phyloP scores from a whole-genome alignment of 2,329 filamentous ascomycete genomes.

The Aspergillus cejpii region DNA sequence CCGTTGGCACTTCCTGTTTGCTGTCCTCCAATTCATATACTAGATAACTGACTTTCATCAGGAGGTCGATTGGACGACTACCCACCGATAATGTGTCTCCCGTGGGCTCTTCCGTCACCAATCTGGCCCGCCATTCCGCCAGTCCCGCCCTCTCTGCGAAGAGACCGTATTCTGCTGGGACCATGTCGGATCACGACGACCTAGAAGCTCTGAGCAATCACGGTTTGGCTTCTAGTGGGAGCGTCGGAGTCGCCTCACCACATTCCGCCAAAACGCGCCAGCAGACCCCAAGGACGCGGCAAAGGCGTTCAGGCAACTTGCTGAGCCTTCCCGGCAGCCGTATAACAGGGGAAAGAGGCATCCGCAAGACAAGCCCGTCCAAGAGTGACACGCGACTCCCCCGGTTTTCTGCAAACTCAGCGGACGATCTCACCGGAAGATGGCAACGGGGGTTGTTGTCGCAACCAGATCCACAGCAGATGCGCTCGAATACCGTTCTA shows the following conservation, averaged over 20 bases:
- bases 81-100: conserved; percentile 13
- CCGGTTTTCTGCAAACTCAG: conserved; percentile 8
- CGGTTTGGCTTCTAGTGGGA: not conserved
- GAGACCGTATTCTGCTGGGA: conserved; percentile 12
- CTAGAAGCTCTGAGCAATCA: conserved; percentile 13
- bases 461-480: conserved; percentile 4
- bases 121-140: conserved; percentile 15
- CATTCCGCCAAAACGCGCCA: conserved; percentile 5
- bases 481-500: conserved; percentile 10
- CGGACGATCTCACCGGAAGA: conserved; percentile 5
- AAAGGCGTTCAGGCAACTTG: conserved; percentile 5
- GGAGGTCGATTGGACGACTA: conserved; percentile 8
- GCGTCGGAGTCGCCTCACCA: conserved; percentile 5
- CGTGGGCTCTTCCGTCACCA: conserved; percentile 11
- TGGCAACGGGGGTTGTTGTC: conserved; percentile 4
- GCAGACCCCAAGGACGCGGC: conserved; percentile 7
- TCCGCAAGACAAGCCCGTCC: conserved; percentile 7
- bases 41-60: not conserved
- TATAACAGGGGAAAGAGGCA: conserved; percentile 8
- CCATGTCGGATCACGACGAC: conserved; percentile 7
- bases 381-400: conserved; percentile 9
- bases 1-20: not conserved
- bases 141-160: conserved; percentile 12
- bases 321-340: conserved; percentile 9
- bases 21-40: not conserved